Conservation (phyloP, 2,329 filamentous ascomycete species). For the Seiridium unicorne region DNA sequence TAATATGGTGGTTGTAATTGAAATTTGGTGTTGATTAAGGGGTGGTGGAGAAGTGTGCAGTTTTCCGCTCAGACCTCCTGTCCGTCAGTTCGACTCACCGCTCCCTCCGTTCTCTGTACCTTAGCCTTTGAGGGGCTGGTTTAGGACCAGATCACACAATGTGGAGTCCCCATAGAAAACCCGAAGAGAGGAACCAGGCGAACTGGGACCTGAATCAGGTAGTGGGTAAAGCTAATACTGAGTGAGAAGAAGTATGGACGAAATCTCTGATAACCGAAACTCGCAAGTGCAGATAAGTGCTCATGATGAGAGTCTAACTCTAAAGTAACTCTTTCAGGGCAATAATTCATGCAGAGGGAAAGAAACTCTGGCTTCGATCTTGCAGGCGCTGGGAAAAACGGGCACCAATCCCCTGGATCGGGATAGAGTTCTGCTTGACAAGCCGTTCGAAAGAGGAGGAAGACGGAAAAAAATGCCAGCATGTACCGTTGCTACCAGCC, state of each 20-base stretch:
- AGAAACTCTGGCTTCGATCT: neutral
- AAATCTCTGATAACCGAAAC: neutral
- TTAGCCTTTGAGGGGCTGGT: constrained; percentile 7
- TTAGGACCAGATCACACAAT: neutral
- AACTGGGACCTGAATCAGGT: neutral
- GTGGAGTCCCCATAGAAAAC: constrained; percentile 7
- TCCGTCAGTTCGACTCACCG: constrained; percentile 6
- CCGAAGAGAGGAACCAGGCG: neutral
- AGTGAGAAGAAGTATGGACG: neutral
- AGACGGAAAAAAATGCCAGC: neutral
- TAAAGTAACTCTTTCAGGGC: too few species aligned
- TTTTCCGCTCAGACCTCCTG: too few species aligned
- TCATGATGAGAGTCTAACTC: too few species aligned
- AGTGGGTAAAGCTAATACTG: neutral
- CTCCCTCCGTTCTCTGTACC: neutral
- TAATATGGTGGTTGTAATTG: too few species aligned
- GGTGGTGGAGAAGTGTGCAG: too few species aligned
- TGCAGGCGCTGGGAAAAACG: neutral
- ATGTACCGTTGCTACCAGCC: neutral
- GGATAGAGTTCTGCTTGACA: neutral
- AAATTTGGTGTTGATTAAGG: too few species aligned
- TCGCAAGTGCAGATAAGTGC: neutral
- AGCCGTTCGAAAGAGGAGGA: neutral
- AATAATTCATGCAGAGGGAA: neutral
- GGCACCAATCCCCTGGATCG: neutral